A percentile compares a stretch with the other conserved stretches of the same genome.
phyloP scores from a whole-genome alignment of 2,329 filamentous ascomycete genomes.

The Didymella pomorum region DNA sequence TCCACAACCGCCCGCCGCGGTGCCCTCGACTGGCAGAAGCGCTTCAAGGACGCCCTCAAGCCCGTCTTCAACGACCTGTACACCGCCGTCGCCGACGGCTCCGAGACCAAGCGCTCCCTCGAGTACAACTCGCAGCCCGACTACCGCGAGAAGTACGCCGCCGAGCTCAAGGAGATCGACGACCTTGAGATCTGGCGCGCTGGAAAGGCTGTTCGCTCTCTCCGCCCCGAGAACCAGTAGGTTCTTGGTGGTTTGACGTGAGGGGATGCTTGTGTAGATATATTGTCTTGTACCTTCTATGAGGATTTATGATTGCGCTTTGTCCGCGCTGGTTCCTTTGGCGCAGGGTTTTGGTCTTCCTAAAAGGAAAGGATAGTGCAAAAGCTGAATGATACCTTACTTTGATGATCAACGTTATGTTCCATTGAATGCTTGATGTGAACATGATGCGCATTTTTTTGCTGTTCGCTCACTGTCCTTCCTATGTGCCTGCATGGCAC shows the following conservation, averaged over 20 bases:
- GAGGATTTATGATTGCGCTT: slow-evolving; percentile 12
- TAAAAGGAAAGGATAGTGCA: slow-evolving; percentile 3
- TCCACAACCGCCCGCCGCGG: slow-evolving; percentile 97
- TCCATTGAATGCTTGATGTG: no score
- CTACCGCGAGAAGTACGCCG: slow-evolving; percentile 97
- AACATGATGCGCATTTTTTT: no score
- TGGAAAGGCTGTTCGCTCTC: slow-evolving; percentile 87
- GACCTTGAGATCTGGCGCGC: slow-evolving; percentile 98
- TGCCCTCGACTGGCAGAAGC: slow-evolving; percentile 97
- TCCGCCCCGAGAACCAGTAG: slow-evolving; percentile 53
- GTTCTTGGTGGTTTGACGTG: background rate
- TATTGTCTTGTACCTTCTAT: slow-evolving; percentile 12
- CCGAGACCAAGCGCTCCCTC: slow-evolving; percentile 94
- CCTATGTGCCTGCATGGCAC: no score
- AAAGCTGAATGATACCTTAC: slow-evolving; percentile 20
- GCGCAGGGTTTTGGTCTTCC: slow-evolving; percentile 16
- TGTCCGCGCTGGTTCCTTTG: slow-evolving; percentile 17
- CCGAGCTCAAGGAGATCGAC: slow-evolving; percentile 98
- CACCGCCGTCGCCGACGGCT: slow-evolving; percentile 87
- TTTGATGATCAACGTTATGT: slow-evolving; percentile 1
- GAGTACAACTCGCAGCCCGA: slow-evolving; percentile 96
- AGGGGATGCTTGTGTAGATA: slow-evolving; percentile 11
- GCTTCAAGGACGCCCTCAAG: slow-evolving; percentile 98
- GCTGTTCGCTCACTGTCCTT: no score
- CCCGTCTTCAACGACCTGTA: slow-evolving; percentile 98